Evolutionary conservation across 331 rosid genomes (phyloP).

Genomic region (Prunus yedoensis): DNA sequence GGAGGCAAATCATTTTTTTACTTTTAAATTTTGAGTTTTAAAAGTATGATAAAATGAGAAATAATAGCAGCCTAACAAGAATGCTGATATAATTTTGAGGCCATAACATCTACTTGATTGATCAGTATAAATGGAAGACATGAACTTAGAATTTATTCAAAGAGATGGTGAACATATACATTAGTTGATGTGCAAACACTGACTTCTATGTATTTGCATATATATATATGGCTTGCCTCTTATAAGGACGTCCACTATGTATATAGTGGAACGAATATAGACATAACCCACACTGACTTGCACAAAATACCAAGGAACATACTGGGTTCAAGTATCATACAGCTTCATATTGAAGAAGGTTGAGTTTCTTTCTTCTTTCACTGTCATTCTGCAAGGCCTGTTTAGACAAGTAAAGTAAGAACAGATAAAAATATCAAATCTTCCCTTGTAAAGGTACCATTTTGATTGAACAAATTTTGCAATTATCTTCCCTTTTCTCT

Average conservation of each 20-base stretch:
- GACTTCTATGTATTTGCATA: neutral
- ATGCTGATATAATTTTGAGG: too few relatives aligned
- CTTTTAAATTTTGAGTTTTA: too few relatives aligned
- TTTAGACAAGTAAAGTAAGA: slow-evolving; percentile 15
- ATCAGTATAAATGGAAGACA: too few relatives aligned
- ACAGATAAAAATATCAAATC: neutral
- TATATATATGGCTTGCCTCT: too few relatives aligned
- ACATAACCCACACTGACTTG: slow-evolving; percentile 12
- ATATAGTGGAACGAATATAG: neutral
- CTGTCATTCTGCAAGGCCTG: slow-evolving; percentile 70
- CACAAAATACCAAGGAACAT: slow-evolving; percentile 34
- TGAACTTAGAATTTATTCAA: too few relatives aligned
- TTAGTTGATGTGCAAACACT: neutral
- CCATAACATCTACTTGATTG: too few relatives aligned
- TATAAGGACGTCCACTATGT: neutral
- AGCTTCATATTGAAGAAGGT: slow-evolving; percentile 83
- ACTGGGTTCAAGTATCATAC: slow-evolving; percentile 64
- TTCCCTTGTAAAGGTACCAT: neutral
- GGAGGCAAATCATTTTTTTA: too few relatives aligned
- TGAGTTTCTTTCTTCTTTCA: slow-evolving; percentile 71
- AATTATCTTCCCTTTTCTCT: too few relatives aligned
- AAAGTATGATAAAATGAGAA: too few relatives aligned
- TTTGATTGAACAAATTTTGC: neutral
- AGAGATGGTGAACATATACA: too few relatives aligned
- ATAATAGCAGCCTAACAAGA: too few relatives aligned